Conservation (phyloP, 345 rosid species). For the Gossypium thurberi region DNA sequence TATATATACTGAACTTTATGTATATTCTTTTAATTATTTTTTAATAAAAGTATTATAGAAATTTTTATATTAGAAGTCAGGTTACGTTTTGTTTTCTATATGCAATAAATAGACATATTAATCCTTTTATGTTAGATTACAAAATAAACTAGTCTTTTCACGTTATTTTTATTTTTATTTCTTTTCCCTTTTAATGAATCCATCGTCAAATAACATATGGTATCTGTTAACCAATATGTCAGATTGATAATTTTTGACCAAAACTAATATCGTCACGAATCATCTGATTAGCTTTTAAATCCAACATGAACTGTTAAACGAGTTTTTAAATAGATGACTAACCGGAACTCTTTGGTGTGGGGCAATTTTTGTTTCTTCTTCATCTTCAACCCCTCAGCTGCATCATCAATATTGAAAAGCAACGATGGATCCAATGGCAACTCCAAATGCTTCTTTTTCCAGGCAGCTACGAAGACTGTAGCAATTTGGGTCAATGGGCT, state of each 20-base stretch:
- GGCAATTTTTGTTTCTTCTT: constrained; percentile 64
- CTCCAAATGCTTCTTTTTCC: constrained; percentile 53
- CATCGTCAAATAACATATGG: neutral
- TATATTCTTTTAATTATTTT: neutral
- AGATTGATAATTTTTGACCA: neutral
- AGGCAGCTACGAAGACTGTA: constrained; percentile 51
- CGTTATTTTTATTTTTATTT: too few relatives aligned
- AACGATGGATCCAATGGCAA: constrained; percentile 52
- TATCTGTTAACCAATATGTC: neutral
- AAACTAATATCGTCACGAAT: too few relatives aligned
- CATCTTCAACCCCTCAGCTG: constrained; percentile 34
- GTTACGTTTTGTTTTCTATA: too few relatives aligned
- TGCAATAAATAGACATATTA: too few relatives aligned
- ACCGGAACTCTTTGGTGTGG: constrained; percentile 69
- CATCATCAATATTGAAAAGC: constrained; percentile 53
- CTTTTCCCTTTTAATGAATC: neutral
- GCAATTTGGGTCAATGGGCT: constrained; percentile 93
- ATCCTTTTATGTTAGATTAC: too few relatives aligned
- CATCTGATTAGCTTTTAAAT: too few relatives aligned
- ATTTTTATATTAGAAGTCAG: too few relatives aligned
- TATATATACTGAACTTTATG: neutral
- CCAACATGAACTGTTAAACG: too few relatives aligned
- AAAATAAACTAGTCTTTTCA: too few relatives aligned
- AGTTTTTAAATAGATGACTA: constrained; percentile 16
- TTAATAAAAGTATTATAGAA: too few relatives aligned